Conservation (phyloP, 805 yeast species). For the Yamadazyma nakazawae region DNA sequence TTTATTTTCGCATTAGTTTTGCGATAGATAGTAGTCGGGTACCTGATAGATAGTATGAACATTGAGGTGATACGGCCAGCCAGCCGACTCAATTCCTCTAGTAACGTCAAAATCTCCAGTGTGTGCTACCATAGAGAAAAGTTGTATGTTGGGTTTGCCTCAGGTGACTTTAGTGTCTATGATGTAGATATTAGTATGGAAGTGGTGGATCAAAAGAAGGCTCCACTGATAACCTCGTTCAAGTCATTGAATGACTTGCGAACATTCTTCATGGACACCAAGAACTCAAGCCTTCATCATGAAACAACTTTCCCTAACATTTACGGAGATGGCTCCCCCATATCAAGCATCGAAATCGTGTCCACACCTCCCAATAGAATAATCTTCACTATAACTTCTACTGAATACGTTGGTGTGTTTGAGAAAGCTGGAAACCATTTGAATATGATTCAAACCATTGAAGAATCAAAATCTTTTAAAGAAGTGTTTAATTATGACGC, state of each 20-base stretch:
- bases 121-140: slow-evolving; percentile 18
- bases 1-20: neutral
- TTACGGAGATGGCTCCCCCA: slow-evolving; percentile 12
- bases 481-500: slow-evolving; percentile 18
- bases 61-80: slow-evolving; percentile 37
- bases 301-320: slow-evolving; percentile 19
- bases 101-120: slow-evolving; percentile 21
- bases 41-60: slow-evolving; percentile 21
- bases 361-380: slow-evolving; percentile 16
- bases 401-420: slow-evolving; percentile 24
- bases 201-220: slow-evolving; percentile 9
- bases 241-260: slow-evolving; percentile 26
- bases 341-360: slow-evolving; percentile 11
- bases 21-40: neutral
- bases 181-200: slow-evolving; percentile 15
- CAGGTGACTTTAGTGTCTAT: slow-evolving; percentile 34
- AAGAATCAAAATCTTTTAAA: slow-evolving; percentile 20
- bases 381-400: slow-evolving; percentile 23
- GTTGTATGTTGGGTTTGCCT: slow-evolving; percentile 30
- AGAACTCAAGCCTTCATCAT: slow-evolving; percentile 13
- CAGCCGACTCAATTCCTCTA: slow-evolving; percentile 30
- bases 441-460: slow-evolving; percentile 28
- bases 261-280: slow-evolving; percentile 11
- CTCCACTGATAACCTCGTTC: slow-evolving; percentile 17
- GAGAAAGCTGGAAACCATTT: slow-evolving; percentile 33